Base-by-base conservation (phyloP, 805 yeast genomes). In the Saturnispora galanensis region DNA sequence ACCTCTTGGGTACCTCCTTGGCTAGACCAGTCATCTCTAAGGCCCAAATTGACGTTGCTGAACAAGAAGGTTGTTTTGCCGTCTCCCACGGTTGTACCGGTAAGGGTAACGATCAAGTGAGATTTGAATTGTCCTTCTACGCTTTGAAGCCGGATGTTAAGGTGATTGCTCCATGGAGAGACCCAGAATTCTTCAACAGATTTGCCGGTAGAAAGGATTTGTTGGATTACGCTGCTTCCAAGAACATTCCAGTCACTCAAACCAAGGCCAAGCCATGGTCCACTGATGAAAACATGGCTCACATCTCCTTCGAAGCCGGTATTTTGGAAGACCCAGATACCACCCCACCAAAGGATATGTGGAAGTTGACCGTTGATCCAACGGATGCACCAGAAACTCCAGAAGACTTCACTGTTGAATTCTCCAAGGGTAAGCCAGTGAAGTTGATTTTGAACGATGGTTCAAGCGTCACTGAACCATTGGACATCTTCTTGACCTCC, bases 191-290 rank as follows among this genome's bases (percentile, higher is more conserved):
- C 69, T 88, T 88, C 70, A 80, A 87, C 68, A 79, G 95, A 71
- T 93, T 93, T 64, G 97, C 95, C 35, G 99, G 99, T 60, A 89
- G 99, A 79, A 85, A 86, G 59, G 99, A 88, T 64, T 73, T 93
- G 63, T 76, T 93, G 59, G 96, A 84, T 38, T 93, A 93, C 65
- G 96, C 99, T 52, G 93, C 84, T 46, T 77, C 76, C 56, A 93
- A 93, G 76, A 78, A 76, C 57, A 93, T 93, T 56, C 95, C 94
- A 52, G 99, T 93, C 47, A 74, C 94, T 41, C 99, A 93, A 74
- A 93, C 99, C 55, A 88, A 88, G 69, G 87, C 97, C 53, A 93
- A 93, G 74, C 99, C 99, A 57, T 93, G 99, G 99, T 89, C 97
- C 32, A 93, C 98, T 47, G 99, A 93, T 66, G 99, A 93, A 73